Percentiles rank a stretch among this genome's conserved stretches.
Conservation (phyloP, 2,329 filamentous ascomycete species). For the Decorospora gaudefroyi region DNA sequence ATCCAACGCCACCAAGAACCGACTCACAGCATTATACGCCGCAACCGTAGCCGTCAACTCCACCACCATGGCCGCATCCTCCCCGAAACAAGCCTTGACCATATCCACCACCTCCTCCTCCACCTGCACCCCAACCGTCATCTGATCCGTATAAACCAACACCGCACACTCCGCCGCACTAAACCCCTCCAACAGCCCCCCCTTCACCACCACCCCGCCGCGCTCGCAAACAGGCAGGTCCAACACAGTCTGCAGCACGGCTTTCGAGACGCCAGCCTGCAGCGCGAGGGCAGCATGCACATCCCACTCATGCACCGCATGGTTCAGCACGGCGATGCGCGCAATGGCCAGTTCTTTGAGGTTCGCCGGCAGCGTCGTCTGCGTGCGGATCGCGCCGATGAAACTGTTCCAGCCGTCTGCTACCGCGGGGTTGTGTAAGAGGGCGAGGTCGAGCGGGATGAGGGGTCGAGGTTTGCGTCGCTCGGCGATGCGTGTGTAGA, state of each 20-base stretch:
- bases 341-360: conserved; percentile 79
- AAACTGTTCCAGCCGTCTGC: conserved; percentile 65
- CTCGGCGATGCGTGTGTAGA: conserved; percentile 59
- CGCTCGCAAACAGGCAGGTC: conserved; percentile 29
- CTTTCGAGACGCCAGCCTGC: conserved; percentile 63
- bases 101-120: conserved; percentile 66
- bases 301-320: conserved; percentile 84
- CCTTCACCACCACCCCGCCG: conserved; percentile 11
- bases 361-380: conserved; percentile 54
- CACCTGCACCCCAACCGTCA: conserved; percentile 76
- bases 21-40: conserved; percentile 81
- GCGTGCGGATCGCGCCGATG: conserved; percentile 60
- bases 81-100: conserved; percentile 66
- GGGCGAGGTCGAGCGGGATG: conserved; percentile 60
- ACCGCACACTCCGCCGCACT: conserved; percentile 64
- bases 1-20: conserved; percentile 81
- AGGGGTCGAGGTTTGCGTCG: conserved; percentile 58
- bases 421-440: conserved; percentile 60
- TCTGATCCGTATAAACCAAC: conserved; percentile 76
- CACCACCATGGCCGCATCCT: conserved; percentile 72
- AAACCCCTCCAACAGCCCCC: conserved; percentile 48
- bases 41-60: conserved; percentile 80
- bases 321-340: conserved; percentile 79
- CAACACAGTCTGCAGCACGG: conserved; percentile 56
- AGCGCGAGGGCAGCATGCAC: conserved; percentile 72